Conservation (phyloP, 106 monocot genomes). For the Acorus gramineus region DNA sequence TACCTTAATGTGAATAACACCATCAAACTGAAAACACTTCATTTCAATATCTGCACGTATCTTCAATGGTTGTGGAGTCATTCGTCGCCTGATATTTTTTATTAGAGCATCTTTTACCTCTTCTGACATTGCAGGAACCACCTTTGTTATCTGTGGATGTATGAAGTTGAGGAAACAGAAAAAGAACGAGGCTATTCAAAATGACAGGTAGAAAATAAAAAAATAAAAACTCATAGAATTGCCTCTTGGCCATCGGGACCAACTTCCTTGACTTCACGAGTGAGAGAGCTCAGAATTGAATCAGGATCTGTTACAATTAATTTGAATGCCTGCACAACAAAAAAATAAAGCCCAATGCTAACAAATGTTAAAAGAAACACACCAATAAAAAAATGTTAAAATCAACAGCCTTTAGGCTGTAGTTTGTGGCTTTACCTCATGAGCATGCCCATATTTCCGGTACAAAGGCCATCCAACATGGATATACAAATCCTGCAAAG, state of each 20-base stretch:
- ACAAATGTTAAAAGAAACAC: neutral
- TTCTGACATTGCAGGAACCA: slow-evolving; percentile 57
- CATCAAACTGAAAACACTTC: slow-evolving; percentile 89
- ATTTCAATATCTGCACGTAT: slow-evolving; percentile 88
- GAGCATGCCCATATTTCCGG: slow-evolving; percentile 85
- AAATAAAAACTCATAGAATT: neutral
- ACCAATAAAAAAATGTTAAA: neutral
- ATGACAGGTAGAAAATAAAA: neutral
- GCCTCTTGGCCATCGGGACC: slow-evolving; percentile 81
- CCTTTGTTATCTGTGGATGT: slow-evolving; percentile 38
- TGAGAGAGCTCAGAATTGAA: slow-evolving; percentile 50
- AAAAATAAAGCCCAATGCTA: neutral
- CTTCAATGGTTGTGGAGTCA: slow-evolving; percentile 90
- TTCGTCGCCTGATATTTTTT: slow-evolving; percentile 85
- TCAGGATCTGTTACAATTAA: slow-evolving; percentile 75
- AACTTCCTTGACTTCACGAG: slow-evolving; percentile 63
- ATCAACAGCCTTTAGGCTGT: too few species aligned
- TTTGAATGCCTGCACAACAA: slow-evolving; percentile 66
- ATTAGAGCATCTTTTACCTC: slow-evolving; percentile 76
- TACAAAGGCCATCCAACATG: slow-evolving; percentile 88
- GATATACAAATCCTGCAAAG: slow-evolving; percentile 51
- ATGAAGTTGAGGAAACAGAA: neutral
- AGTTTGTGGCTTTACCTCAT: slow-evolving; percentile 39
- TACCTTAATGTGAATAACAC: slow-evolving; percentile 85
- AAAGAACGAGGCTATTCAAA: neutral